Evolutionary conservation across 345 rosid genomes (phyloP).

Genomic region (Cochlearia excelsa): DNA sequence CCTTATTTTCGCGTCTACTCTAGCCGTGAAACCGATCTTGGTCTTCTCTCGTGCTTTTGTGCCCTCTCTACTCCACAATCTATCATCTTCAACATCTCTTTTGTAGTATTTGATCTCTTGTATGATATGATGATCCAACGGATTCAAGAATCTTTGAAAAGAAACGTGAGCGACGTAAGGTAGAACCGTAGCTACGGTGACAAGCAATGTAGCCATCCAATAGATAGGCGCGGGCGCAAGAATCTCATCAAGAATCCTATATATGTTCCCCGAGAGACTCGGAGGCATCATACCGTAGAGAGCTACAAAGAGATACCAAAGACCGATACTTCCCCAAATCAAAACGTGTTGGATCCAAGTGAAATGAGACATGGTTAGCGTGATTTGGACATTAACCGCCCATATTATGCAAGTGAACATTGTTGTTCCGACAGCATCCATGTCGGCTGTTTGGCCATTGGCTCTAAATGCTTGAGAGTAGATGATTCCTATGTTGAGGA

Average conservation of each 20-base stretch:
- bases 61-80: constrained; percentile 85
- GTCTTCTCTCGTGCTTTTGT: constrained; percentile 89
- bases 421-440: constrained; percentile 80
- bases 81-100: constrained; percentile 69
- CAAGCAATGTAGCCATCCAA: constrained; percentile 70
- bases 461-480: constrained; percentile 66
- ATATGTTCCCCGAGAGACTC: constrained; percentile 51
- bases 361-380: constrained; percentile 87
- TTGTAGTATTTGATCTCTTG: constrained; percentile 87
- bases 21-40: constrained; percentile 88
- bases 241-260: constrained; percentile 66
- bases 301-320: constrained; percentile 76
- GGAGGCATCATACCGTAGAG: constrained; percentile 71
- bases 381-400: constrained; percentile 86
- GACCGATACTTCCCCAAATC: constrained; percentile 81
- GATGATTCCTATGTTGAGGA: constrained; percentile 65
- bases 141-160: constrained; percentile 70
- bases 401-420: constrained; percentile 96
- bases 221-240: constrained; percentile 79
- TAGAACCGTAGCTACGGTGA: constrained; percentile 58
- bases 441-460: constrained; percentile 80
- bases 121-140: constrained; percentile 92
- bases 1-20: constrained; percentile 95
- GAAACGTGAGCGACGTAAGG: constrained; percentile 65
- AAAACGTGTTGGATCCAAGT: constrained; percentile 94